phyloP scores from a whole-genome alignment of 129 eudicot genomes.

The Solidago caesia region DNA sequence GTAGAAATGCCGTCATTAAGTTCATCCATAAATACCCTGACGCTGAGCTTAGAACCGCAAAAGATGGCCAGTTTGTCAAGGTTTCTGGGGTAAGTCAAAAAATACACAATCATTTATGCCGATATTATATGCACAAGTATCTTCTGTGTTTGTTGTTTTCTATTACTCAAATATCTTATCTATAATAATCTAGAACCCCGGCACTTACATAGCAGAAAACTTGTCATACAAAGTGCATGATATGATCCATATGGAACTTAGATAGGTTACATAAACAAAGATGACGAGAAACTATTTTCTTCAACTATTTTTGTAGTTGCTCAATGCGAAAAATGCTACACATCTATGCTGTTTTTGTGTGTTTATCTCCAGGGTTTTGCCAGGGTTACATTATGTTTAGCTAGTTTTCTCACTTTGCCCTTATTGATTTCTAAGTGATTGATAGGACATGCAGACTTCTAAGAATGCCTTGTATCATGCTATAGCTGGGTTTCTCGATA shows the following conservation, averaged over 20 bases:
- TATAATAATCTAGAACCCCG: too few species aligned
- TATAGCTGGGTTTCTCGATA: neutral
- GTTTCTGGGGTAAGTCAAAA: slow-evolving; percentile 67
- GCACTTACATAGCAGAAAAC: too few species aligned
- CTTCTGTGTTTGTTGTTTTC: neutral
- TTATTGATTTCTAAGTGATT: neutral
- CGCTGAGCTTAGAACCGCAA: slow-evolving; percentile 69
- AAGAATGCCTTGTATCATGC: neutral
- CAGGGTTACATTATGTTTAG: neutral
- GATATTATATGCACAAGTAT: neutral
- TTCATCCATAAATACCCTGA: slow-evolving; percentile 61
- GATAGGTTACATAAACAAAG: too few species aligned
- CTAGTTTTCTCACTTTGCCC: neutral
- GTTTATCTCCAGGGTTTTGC: neutral
- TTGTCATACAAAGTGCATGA: too few species aligned
- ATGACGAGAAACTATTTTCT: neutral
- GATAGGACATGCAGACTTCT: neutral
- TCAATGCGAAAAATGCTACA: neutral
- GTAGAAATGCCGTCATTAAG: slow-evolving; percentile 45
- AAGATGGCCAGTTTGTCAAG: slow-evolving; percentile 72
- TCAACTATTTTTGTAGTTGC: neutral
- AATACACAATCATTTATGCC: neutral
- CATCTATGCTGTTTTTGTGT: neutral
- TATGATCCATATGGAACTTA: too few species aligned
- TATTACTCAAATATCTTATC: too few species aligned